Conservation (phyloP, 2,329 filamentous ascomycete species). For the Chaetomium sp. region DNA sequence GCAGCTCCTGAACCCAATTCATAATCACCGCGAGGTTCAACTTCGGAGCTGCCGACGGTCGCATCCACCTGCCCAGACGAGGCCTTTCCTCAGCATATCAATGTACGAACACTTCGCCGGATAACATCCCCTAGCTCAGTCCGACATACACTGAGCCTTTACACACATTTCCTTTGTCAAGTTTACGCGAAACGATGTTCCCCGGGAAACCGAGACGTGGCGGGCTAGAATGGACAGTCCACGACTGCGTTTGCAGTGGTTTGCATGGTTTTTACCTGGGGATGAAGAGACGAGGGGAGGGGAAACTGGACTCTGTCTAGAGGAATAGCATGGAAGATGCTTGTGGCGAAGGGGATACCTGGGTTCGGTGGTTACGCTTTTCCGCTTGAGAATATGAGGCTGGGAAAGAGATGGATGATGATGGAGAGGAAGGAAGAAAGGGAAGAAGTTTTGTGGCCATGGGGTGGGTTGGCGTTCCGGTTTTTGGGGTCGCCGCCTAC, state of each 20-base stretch:
- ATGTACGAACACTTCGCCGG: slow-evolving; percentile 24
- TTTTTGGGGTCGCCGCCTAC: slow-evolving; percentile 1
- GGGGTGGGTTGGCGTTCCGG: neutral
- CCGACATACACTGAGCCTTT: slow-evolving; percentile 30
- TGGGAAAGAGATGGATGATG: slow-evolving; percentile 21
- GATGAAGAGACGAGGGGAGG: slow-evolving; percentile 5
- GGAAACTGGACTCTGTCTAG: neutral
- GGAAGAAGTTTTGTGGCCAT: neutral
- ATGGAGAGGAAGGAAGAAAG: slow-evolving; percentile 15
- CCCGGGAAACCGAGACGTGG: slow-evolving; percentile 18
- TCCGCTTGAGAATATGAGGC: neutral
- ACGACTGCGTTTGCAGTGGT: slow-evolving; percentile 25
- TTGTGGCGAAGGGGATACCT: slow-evolving; percentile 1
- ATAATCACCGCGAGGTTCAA: slow-evolving; percentile 14
- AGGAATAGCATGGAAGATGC: slow-evolving; percentile 7
- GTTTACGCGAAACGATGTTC: slow-evolving; percentile 17
- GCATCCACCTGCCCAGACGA: slow-evolving; percentile 24
- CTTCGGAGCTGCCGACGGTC: slow-evolving; percentile 22
- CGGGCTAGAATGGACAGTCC: slow-evolving; percentile 19
- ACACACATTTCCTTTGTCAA: slow-evolving; percentile 25
- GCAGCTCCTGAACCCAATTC: slow-evolving; percentile 17
- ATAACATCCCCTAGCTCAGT: slow-evolving; percentile 25
- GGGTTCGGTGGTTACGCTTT: slow-evolving; percentile 24
- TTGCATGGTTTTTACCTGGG: slow-evolving; percentile 24
- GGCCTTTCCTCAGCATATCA: slow-evolving; percentile 22